A percentile compares a stretch with the other conserved stretches of the same genome.
phyloP scores from a whole-genome alignment of 2,329 filamentous ascomycete genomes.

The Pseudocercospora eumusae region DNA sequence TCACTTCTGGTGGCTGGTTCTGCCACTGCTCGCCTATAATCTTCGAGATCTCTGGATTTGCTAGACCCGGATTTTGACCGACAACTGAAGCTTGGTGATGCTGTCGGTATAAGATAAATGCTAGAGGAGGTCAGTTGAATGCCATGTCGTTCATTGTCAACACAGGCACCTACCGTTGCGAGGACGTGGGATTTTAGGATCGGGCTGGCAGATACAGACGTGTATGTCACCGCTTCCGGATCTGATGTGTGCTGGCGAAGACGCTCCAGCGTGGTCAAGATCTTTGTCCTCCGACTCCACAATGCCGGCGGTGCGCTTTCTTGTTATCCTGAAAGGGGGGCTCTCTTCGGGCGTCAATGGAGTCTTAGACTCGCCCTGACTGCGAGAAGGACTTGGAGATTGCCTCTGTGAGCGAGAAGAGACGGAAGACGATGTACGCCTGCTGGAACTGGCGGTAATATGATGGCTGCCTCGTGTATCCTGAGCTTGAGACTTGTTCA shows the following conservation, averaged over 20 bases:
- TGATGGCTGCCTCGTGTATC: slow-evolving; percentile 30
- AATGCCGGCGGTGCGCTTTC: slow-evolving; percentile 38
- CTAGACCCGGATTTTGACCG: slow-evolving; percentile 78
- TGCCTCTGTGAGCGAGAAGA: slow-evolving; percentile 36
- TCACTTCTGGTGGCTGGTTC: slow-evolving; percentile 69
- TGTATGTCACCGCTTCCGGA: slow-evolving; percentile 48
- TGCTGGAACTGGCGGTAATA: slow-evolving; percentile 28
- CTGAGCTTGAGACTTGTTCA: slow-evolving; percentile 38
- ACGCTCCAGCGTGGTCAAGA: slow-evolving; percentile 27
- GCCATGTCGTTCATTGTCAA: background rate
- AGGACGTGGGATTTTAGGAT: slow-evolving; percentile 70
- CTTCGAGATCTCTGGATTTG: slow-evolving; percentile 95
- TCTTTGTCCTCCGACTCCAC: slow-evolving; percentile 39
- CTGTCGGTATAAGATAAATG: slow-evolving; percentile 96
- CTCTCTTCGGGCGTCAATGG: slow-evolving; percentile 43
- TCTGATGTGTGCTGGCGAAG: slow-evolving; percentile 35
- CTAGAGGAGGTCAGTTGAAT: slow-evolving; percentile 54
- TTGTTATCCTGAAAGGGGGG: slow-evolving; percentile 38
- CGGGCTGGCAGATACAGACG: slow-evolving; percentile 69
- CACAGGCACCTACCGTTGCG: slow-evolving; percentile 63
- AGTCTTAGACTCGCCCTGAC: slow-evolving; percentile 31
- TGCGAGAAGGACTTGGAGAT: slow-evolving; percentile 34
- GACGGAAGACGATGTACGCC: slow-evolving; percentile 35
- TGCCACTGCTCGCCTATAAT: slow-evolving; percentile 95
- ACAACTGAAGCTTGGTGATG: slow-evolving; percentile 84